Evolutionary conservation across 495 filamentous ascomycete genomes (phyloP).

Genomic region (Cenococcum geophilum): DNA sequence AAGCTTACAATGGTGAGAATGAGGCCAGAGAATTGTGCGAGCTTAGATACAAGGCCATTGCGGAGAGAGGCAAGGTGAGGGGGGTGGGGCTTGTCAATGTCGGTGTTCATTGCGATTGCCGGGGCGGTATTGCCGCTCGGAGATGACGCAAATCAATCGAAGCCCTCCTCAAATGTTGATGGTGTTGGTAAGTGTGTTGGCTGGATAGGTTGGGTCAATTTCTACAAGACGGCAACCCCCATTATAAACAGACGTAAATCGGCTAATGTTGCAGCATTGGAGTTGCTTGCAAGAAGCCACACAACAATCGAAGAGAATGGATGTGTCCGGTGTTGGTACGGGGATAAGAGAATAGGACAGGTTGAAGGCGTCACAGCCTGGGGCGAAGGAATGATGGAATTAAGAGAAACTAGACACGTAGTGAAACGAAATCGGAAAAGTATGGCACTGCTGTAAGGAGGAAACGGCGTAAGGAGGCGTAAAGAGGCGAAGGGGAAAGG

Average conservation of each 20-base stretch:
- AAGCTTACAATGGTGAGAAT: conserved; percentile 2
- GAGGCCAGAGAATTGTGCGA: neutral
- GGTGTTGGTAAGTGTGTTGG: too few relatives aligned
- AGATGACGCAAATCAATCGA: neutral
- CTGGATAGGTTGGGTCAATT: too few relatives aligned
- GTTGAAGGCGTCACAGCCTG: neutral
- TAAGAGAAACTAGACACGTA: neutral
- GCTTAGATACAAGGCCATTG: neutral
- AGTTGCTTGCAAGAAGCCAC: too few relatives aligned
- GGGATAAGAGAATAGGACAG: neutral
- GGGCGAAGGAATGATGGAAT: neutral
- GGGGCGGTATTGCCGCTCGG: neutral
- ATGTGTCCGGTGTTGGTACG: neutral
- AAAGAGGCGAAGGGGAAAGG: too few relatives aligned
- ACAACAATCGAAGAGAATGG: too few relatives aligned
- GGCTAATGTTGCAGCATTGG: too few relatives aligned
- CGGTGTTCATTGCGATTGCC: neutral
- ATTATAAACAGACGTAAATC: too few relatives aligned
- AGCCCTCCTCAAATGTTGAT: too few relatives aligned
- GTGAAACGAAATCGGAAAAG: neutral
- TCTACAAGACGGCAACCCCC: too few relatives aligned
- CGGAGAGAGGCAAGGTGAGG: neutral
- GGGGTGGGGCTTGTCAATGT: neutral
- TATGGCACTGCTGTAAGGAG: neutral
- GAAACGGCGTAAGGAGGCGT: too few relatives aligned